Evolutionary conservation across 768 basidiomycete genomes (phyloP), one percentile per base, ranked within the genome.

Genomic region (Suillus cothurnatus): DNA sequence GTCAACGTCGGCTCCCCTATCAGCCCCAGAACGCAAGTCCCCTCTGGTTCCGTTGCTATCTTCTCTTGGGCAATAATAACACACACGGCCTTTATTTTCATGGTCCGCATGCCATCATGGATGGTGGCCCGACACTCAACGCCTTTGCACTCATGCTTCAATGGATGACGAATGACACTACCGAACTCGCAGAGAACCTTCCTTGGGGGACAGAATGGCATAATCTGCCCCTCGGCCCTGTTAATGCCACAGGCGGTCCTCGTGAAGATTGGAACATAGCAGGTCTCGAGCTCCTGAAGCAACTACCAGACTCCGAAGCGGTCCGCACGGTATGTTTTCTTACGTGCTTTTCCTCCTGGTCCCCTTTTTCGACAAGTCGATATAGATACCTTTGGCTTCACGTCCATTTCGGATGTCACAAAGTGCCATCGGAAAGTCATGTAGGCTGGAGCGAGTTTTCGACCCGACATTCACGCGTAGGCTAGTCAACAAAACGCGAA

Each of bases 31-130:
- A 52, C 2, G 67, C 66, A 2, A 64, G 62, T 0, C 58, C 31
- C 15, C 36, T 32, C 17, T 43, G 39, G 43, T 66, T 41, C n/a
- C 69, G 65, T n/a, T 67, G 67, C 19, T 69, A 63, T 34, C 69
- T 70, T 49, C 58, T 70, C 8, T n/a, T 61, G 15, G 68, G 62
- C 26, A 64, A 14, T 64, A 61, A 38, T 47, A 47, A n/a, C 66
- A 73, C 47, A 45, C 63, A 71, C 15, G 71, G 69, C 4, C 38
- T 74, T 11, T 76, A 72, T 62, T 67, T 76, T 47, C 73, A 74
- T 12, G 64, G 67, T 1, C 7, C 71, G 4, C 73, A 74, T 50
- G 15, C 52, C 14, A 67, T 74, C 55, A 61, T 76, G 17, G 73
- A 74, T 8, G 73, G 63, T 0, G 69, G 69, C 6, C 73, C 74